Percentiles rank a stretch among this genome's conserved stretches.
Evolutionary conservation across 345 rosid genomes (phyloP).

Genomic region (Toxicodendron radicans): DNA sequence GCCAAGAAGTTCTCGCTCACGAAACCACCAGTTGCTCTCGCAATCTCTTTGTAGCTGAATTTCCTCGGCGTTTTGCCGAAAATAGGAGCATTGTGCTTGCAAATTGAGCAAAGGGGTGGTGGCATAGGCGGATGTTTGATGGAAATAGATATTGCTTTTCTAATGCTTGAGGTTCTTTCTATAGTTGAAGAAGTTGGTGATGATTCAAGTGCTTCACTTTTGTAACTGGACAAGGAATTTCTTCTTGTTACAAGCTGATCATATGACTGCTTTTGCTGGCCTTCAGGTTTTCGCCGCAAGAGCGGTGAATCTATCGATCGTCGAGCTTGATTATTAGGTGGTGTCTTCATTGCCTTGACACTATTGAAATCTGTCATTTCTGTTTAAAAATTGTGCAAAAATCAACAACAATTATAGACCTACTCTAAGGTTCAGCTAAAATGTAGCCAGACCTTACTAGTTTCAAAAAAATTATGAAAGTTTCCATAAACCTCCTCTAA

Average conservation of each 20-base stretch:
- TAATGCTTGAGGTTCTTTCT: constrained; percentile 29
- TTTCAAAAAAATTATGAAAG: background rate
- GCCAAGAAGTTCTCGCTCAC: constrained; percentile 46
- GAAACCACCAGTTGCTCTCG: constrained; percentile 53
- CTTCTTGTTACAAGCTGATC: constrained; percentile 10
- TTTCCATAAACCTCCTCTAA: background rate
- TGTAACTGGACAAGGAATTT: constrained; percentile 4
- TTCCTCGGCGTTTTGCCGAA: constrained; percentile 52
- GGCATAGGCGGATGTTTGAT: constrained; percentile 42
- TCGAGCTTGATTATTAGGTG: constrained; percentile 19
- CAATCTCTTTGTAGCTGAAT: constrained; percentile 47
- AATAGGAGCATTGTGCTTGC: constrained; percentile 50
- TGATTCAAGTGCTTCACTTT: constrained; percentile 10
- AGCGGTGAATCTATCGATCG: constrained; percentile 25
- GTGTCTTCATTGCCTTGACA: constrained; percentile 1
- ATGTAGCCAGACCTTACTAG: no score
- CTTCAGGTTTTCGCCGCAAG: background rate
- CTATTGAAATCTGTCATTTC: constrained; percentile 2
- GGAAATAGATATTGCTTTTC: constrained; percentile 34
- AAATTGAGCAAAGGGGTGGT: constrained; percentile 63
- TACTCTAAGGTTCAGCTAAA: background rate
- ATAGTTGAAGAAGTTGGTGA: constrained; percentile 10
- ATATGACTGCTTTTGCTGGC: constrained; percentile 2
- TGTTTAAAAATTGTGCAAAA: constrained; percentile 7
- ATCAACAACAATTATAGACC: background rate